Percentiles rank a stretch among this genome's conserved stretches.
These are phyloP conservation scores for Suaeda aralocaspica DNA, from an alignment of 148 eudicot species.

Conservation along the genomic window DNA sequence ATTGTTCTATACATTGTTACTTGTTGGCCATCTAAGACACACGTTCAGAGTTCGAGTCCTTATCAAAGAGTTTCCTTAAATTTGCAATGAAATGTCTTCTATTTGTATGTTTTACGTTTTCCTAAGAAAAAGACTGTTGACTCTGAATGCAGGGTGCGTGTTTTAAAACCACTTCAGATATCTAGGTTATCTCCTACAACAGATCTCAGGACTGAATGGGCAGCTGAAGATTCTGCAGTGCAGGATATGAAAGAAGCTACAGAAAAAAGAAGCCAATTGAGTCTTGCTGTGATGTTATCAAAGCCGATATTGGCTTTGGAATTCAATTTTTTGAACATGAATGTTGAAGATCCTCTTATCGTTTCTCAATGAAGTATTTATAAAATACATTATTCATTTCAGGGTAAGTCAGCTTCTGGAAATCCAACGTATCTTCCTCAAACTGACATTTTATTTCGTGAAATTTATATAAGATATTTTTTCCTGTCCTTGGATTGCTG, in stretches of 20 bases:
- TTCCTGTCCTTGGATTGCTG: neutral
- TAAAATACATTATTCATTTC: neutral
- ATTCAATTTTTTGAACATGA: constrained; percentile 66
- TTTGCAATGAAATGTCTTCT: neutral
- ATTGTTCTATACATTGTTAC: too few species aligned
- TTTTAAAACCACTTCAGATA: constrained; percentile 54
- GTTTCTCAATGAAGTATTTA: constrained; percentile 28
- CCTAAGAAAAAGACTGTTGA: neutral
- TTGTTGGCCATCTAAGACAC: too few species aligned
- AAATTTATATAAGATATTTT: neutral
- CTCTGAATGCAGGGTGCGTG: constrained; percentile 54
- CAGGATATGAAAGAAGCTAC: constrained; percentile 10
- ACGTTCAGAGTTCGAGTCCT: too few species aligned
- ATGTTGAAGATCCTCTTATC: constrained; percentile 64
- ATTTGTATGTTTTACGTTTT: neutral
- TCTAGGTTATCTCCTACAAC: constrained; percentile 25
- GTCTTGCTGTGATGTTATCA: constrained; percentile 70
- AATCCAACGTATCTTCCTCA: neutral
- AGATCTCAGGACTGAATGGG: constrained; percentile 19
- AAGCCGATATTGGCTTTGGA: constrained; percentile 81
- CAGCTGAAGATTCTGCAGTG: constrained; percentile 19
- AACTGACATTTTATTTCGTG: neutral
- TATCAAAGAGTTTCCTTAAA: too few species aligned
- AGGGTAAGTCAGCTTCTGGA: neutral
- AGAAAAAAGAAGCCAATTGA: constrained; percentile 39